Base-by-base conservation (phyloP, 148 eudicot species). In the Spergularia bocconei region DNA sequence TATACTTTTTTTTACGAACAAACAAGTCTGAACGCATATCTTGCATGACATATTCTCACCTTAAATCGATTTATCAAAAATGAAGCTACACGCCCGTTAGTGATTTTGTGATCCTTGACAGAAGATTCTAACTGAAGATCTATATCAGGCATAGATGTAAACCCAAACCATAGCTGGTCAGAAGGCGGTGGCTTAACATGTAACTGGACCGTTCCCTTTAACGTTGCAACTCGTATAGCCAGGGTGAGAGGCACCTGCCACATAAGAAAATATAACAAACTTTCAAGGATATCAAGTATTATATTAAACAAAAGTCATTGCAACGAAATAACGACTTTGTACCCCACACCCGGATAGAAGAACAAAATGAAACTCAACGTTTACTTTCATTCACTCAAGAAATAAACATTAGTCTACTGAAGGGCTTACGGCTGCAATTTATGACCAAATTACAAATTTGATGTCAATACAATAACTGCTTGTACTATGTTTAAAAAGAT, bases 111-210 rank as follows among this genome's bases (percentile, higher is more conserved):
- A 48, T 95, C 99, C 68, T 91, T 93, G 59, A 95, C 94, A 71
- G 73, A 85, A 61, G 99, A 86, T 67, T 91, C 99, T 88, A 95
- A 83, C 44, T 86, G 84, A 58, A 95, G 88, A 75, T 91, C 86
- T 78, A 92, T 82, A 79, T 92, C 91, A 70, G 99, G 99, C 94
- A 91, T 89, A 15, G 91, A 83, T 65, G 92, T 82, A 82, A 95
- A 95, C 56, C 91, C 93, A 70, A 88, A 86, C 99, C 99, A 95
- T 25, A 95, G 58, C 71, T 89, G 97, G 85, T 95, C 99, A 36
- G 97, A 89, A 71, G 99, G 99, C 38, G 99, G 99, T 13, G 99
- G 91, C 85, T 92, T 92, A 72, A 95, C 86, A 72, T 81, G 87
- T 78, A 95, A 76, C 79, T 86, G 91, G 70, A 95, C 55, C 11